A percentile compares a stretch with the other conserved stretches of the same genome.
phyloP scores from a whole-genome alignment of 176 grass and related monocot species.

The Typha latifolia region DNA sequence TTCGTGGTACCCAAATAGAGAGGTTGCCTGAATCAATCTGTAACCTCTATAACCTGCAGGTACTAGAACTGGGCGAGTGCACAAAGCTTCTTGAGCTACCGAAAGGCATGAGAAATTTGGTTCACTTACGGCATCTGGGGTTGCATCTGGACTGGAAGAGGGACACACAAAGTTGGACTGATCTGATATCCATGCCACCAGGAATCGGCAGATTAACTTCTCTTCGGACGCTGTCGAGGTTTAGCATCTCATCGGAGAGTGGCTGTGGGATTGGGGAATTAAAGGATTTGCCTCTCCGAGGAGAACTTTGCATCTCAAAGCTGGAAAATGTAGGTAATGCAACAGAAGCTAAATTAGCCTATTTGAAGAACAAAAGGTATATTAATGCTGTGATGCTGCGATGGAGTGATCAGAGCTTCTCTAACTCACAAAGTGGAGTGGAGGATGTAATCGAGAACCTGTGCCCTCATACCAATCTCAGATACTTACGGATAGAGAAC shows the following conservation, averaged over 20 bases:
- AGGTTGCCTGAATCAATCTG: constrained; percentile 29
- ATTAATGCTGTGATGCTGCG: constrained; percentile 30
- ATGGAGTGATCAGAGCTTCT: not conserved
- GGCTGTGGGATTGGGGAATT: constrained; percentile 7
- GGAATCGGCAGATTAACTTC: constrained; percentile 20
- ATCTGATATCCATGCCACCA: constrained; percentile 23
- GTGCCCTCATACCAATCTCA: constrained; percentile 9
- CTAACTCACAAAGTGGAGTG: not conserved
- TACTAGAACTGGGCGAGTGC: constrained; percentile 23
- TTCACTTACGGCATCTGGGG: constrained; percentile 20
- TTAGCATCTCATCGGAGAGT: not conserved
- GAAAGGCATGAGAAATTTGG: constrained; percentile 3
- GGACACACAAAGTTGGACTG: not conserved
- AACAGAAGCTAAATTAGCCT: constrained; percentile 12
- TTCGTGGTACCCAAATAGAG: constrained; percentile 9
- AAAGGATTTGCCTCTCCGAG: constrained; percentile 8
- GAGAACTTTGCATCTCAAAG: constrained; percentile 41
- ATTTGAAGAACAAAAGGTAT: constrained; percentile 34
- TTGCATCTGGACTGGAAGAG: constrained; percentile 27
- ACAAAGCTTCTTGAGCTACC: constrained; percentile 15
- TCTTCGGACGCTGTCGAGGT: constrained; percentile 31
- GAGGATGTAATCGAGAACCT: constrained; percentile 17
- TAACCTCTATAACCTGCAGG: constrained; percentile 18
- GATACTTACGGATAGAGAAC: constrained; percentile 25
- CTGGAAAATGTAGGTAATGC: constrained; percentile 18